Evolutionary conservation across 1,284 basidiomycete genomes (phyloP), one percentile per base, ranked within the genome.

Genomic region (Coniferiporia sulphurascens): DNA sequence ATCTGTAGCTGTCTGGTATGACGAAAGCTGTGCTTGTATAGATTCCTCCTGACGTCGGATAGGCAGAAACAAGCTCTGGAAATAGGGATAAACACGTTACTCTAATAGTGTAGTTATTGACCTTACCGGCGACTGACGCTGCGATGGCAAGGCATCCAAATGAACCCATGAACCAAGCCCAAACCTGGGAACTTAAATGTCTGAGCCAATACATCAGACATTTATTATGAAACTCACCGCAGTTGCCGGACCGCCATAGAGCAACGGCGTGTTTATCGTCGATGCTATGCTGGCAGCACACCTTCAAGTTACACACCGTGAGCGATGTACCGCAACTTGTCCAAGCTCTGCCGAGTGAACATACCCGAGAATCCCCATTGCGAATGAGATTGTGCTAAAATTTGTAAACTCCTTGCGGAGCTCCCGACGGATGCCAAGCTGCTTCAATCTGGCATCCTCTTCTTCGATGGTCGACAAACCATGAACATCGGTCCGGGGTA

Each of bases 111-210:
- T 7, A 32, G 19, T 17, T 35, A 27, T 27, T 10, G 7, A 13
- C 7, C 44, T 35, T 49, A 62, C 63, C 63, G 19, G 64, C 63
- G 36, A 65, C 64, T 4, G 64, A 65, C 17, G 55, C 48, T 1
- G 64, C 63, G 22, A 65, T 57, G 12, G 64, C 64, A 27, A 64
- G 21, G 50, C 64, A 63, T 6, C 64, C 64, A 19, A 63, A 57
- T 19, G 59, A 55, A 12, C 63, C 63, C 21, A 65, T 43, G 43
- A 65, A 64, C 64, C 64, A 65, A 17, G 63, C 60, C 63, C 63
- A 65, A n/a, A 57, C 41, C 53, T 55, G 12, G 7, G 27, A 41
- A 43, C 22, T 17, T 27, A 27, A 3, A 43, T 32, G 41, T 43
- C 41, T 13, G 41, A 2, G 41, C 41, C 22, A 51, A 51, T n/a